These are phyloP conservation scores for Marasmius sp. DNA, from an alignment of 1,284 basidiomycete species.

Conservation along the genomic window DNA sequence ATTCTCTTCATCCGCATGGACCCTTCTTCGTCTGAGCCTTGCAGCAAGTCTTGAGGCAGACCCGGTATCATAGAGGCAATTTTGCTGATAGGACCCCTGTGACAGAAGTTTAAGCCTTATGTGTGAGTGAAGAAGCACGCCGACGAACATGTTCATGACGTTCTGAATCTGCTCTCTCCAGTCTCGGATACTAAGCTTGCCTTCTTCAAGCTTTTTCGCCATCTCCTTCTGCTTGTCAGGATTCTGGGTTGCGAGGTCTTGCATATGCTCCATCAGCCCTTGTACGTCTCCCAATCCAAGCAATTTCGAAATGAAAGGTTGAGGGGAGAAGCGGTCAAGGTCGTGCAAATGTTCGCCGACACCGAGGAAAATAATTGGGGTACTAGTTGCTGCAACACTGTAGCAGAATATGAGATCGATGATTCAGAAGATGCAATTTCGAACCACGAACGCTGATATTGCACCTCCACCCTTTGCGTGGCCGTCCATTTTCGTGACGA, in stretches of 20 bases:
- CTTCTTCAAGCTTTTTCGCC: slow-evolving; percentile 97
- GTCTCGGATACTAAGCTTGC: slow-evolving; percentile 94
- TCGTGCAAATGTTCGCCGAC: slow-evolving; percentile 97
- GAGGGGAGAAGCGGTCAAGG: slow-evolving; percentile 92
- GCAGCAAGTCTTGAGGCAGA: slow-evolving; percentile 86
- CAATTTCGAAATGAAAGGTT: slow-evolving; percentile 97
- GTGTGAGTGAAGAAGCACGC: slow-evolving; percentile 4
- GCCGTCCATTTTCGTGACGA: slow-evolving; percentile 99
- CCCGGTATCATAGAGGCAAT: slow-evolving; percentile 99
- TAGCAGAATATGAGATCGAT: slow-evolving; percentile 14
- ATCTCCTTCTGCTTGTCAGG: slow-evolving; percentile 98
- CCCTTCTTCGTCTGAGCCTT: slow-evolving; percentile 91
- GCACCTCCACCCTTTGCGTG: slow-evolving; percentile 99
- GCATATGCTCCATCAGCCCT: slow-evolving; percentile 97
- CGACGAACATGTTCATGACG: slow-evolving; percentile 92
- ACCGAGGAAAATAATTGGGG: slow-evolving; percentile 98
- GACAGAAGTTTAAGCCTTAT: slow-evolving; percentile 2
- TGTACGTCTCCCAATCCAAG: slow-evolving; percentile 96
- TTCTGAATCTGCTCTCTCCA: slow-evolving; percentile 98
- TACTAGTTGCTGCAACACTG: slow-evolving; percentile 97
- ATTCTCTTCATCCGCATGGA: slow-evolving; percentile 93
- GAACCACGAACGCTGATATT: slow-evolving; percentile 87
- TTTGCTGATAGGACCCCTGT: slow-evolving; percentile 94
- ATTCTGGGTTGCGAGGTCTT: slow-evolving; percentile 89
- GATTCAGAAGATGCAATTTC: background rate